A percentile compares a stretch with the other conserved stretches of the same genome.
These are phyloP conservation scores for Nematocida minor DNA, from an alignment of 371 early-diverging fungal genomes.

Conservation along the genomic window DNA sequence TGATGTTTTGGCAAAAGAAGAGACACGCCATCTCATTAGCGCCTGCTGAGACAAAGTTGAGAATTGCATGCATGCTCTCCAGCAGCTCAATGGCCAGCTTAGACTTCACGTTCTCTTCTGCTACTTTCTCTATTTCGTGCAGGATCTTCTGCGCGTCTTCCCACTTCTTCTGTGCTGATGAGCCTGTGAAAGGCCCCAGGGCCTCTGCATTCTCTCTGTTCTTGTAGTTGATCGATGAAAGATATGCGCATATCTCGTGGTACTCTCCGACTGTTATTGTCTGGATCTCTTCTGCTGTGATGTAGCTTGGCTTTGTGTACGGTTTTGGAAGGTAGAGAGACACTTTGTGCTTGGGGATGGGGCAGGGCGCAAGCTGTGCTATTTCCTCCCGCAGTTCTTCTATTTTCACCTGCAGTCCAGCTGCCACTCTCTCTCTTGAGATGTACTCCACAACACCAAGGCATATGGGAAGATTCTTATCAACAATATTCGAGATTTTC, in stretches of 20 bases:
- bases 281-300: conserved; percentile 12
- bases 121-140: conserved; percentile 54
- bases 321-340: neutral
- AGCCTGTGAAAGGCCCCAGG: conserved; percentile 54
- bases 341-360: neutral
- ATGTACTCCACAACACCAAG: conserved; percentile 57
- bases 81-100: conserved; percentile 32
- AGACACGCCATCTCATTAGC: conserved; percentile 57
- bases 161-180: conserved; percentile 61
- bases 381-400: conserved; percentile 21
- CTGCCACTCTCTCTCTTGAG: neutral
- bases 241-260: conserved; percentile 33
- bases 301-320: conserved; percentile 17
- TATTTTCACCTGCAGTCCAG: conserved; percentile 11
- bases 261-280: conserved; percentile 28
- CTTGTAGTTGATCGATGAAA: conserved; percentile 43
- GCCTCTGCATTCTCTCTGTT: conserved; percentile 52
- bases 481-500: conserved; percentile 48
- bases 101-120: conserved; percentile 35
- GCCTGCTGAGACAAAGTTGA: conserved; percentile 30
- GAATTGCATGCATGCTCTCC: conserved; percentile 32
- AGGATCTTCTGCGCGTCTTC: conserved; percentile 62
- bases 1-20: conserved; percentile 54
- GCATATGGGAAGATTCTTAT: conserved; percentile 58
- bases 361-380: neutral